Evolutionary conservation across 306 rosid species (phyloP).

Genomic region (Rubus idaeus): DNA sequence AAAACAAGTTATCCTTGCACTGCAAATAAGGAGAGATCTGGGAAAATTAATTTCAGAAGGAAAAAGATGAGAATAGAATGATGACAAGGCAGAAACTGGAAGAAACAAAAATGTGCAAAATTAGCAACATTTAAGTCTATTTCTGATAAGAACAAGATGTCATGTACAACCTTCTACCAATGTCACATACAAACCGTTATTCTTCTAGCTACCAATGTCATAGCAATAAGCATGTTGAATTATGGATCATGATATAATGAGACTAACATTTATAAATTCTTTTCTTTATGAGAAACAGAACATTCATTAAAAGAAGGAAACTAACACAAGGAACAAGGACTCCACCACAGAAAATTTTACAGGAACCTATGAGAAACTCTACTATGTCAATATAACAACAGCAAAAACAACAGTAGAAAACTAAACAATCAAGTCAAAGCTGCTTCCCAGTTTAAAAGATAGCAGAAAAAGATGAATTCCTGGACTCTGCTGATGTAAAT

Average conservation of each 20-base stretch:
- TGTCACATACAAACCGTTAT: neutral
- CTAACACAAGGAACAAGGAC: neutral
- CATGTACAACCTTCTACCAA: too few relatives aligned
- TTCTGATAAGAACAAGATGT: too few relatives aligned
- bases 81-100: too few relatives aligned
- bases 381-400: neutral
- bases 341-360: neutral
- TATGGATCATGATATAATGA: neutral
- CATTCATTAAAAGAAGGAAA: neutral
- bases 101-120: too few relatives aligned
- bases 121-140: too few relatives aligned
- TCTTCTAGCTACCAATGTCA: neutral
- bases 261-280: neutral
- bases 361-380: neutral
- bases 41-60: too few relatives aligned
- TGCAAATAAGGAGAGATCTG: too few relatives aligned
- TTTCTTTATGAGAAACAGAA: neutral
- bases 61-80: too few relatives aligned
- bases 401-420: neutral
- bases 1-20: too few relatives aligned
- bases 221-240: neutral
- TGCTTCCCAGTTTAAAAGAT: too few relatives aligned
- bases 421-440: neutral
- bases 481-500: neutral
- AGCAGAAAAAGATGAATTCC: neutral